phyloP scores from a whole-genome alignment of 2,329 filamentous ascomycete genomes.

The Sporothrix euskadiensis region DNA sequence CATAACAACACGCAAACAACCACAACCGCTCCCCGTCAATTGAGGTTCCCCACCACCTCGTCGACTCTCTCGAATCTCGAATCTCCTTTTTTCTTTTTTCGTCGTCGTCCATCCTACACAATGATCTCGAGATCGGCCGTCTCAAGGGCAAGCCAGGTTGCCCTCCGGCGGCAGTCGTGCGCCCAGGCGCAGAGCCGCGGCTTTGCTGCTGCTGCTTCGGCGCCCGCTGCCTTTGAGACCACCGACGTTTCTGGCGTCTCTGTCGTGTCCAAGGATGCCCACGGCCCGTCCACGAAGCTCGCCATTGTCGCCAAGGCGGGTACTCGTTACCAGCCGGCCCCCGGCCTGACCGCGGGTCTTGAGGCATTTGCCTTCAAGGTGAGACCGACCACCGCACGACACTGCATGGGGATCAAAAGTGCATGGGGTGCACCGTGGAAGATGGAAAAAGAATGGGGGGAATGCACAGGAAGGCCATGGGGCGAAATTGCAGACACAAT shows the following conservation, averaged over 20 bases:
- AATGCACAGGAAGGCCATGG: not conserved
- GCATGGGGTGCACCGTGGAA: not conserved
- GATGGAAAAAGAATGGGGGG: not conserved
- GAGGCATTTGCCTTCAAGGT: constrained; percentile 99
- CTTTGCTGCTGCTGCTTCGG: constrained; percentile 54
- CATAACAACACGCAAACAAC: constrained; percentile 13
- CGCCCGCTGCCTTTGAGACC: constrained; percentile 83
- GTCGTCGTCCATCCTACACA: constrained; percentile 40
- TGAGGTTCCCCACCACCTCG: constrained; percentile 41
- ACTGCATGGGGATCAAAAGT: not conserved
- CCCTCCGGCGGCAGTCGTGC: constrained; percentile 58
- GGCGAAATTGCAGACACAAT: not conserved
- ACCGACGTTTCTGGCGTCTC: constrained; percentile 86
- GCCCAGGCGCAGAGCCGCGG: constrained; percentile 54
- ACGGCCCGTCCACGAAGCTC: constrained; percentile 85
- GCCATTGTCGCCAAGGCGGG: constrained; percentile 92
- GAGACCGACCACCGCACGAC: constrained; percentile 36
- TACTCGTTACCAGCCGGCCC: constrained; percentile 85
- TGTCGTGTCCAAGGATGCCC: constrained; percentile 85
- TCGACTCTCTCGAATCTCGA: constrained; percentile 1
- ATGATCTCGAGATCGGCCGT: constrained; percentile 65
- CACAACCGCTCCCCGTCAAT: constrained; percentile 48
- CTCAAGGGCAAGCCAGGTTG: constrained; percentile 59
- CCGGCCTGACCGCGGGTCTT: constrained; percentile 85
- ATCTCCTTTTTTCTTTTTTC: constrained; percentile 41